Evolutionary conservation across 805 yeast genomes (phyloP), one percentile per base, ranked within the genome.

Genomic region (Saccharomycopsis javanensis): DNA sequence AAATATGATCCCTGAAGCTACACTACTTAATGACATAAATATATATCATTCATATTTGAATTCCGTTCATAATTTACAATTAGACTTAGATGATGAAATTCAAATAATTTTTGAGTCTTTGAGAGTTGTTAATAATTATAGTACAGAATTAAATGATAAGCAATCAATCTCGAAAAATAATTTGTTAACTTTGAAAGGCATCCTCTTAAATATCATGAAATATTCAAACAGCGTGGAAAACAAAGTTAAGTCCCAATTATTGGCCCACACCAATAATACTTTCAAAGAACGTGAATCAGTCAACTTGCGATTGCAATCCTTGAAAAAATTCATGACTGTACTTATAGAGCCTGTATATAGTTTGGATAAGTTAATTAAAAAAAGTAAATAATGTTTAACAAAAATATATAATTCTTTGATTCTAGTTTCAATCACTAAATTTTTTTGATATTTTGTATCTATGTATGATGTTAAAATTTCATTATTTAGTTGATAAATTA

Each of bases 21-120:
- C 23, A n/a, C 10, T 28, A 16, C 11, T 28, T 11, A 48, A 42
- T 8, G 33, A 53, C 30, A 38, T 53, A 16, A 27, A 53, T 7
- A 28, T 42, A 18, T 31, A 31, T 23, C 55, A 53, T 46, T 16
- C 48, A 25, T 51, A 54, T 46, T 25, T 25, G 18, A 35, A 35
- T 53, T 56, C 60, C 35, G 55, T 33, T 34, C 56, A n/a, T 54
- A 60, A 56, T 33, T 56, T 28, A 5, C 56, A 37, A 53, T 51
- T 35, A 20, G 50, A 28, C 15, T 28, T 16, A 46, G 33, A 46
- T 16, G 55, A 27, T 28, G 15, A 35, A 50, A 18, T 45, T 52
- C 2, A 50, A 35, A 50, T 53, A 54, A 23, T 46, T 18, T 20
- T 23, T 13, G 37, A 37, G 31, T 18, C 42, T 18, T 16, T 23